These are phyloP conservation scores for Candida methanosorbosa DNA, from an alignment of 805 yeast genomes.

Conservation along the genomic window DNA sequence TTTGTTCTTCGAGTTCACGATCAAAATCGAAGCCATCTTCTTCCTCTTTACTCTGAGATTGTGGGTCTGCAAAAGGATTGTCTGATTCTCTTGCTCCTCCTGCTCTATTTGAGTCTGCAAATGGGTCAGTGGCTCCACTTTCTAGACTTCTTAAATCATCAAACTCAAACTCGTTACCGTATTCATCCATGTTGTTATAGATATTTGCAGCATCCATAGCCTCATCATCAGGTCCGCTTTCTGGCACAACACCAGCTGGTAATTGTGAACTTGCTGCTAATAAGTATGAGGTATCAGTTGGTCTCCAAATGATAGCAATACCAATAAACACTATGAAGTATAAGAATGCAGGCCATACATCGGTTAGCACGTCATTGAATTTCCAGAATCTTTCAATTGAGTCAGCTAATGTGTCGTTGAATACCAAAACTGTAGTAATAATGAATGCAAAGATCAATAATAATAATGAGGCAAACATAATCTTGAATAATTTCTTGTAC, in stretches of 20 bases:
- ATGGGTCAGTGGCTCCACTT: constrained; percentile 28
- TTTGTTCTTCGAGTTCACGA: constrained; percentile 24
- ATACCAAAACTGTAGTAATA: constrained; percentile 57
- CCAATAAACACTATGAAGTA: constrained; percentile 79
- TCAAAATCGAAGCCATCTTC: constrained; percentile 17
- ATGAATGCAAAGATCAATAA: constrained; percentile 64
- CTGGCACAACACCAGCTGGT: constrained; percentile 52
- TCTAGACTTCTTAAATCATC: constrained; percentile 49
- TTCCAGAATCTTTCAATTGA: constrained; percentile 88
- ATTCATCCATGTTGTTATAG: constrained; percentile 21
- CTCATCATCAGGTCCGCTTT: constrained; percentile 48
- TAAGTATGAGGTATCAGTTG: constrained; percentile 91
- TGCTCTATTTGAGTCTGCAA: constrained; percentile 6
- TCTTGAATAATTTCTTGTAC: constrained; percentile 70
- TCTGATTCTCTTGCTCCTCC: constrained; percentile 4
- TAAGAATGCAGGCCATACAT: constrained; percentile 91
- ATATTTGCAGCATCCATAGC: constrained; percentile 15
- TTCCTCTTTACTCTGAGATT: constrained; percentile 4
- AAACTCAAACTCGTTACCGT: constrained; percentile 50
- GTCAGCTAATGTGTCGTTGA: constrained; percentile 68
- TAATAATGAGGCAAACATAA: constrained; percentile 65
- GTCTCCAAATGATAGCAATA: constrained; percentile 92
- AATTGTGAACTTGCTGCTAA: constrained; percentile 91
- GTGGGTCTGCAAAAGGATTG: constrained; percentile 24
- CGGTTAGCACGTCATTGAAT: constrained; percentile 76